Conservation (phyloP, 2,329 filamentous ascomycete species). For the Botrytis fabae region DNA sequence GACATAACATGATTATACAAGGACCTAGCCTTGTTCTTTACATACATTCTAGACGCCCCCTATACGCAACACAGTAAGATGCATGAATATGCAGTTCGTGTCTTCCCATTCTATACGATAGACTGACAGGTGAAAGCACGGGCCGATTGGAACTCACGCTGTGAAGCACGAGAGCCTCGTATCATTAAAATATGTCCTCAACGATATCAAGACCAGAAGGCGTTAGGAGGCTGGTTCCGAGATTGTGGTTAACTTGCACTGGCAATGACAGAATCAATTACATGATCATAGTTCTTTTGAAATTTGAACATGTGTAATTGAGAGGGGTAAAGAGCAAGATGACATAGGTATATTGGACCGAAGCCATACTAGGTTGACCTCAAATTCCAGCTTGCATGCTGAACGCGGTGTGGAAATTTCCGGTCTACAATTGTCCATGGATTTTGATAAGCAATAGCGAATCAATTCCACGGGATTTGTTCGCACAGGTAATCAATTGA, state of each 20-base stretch:
- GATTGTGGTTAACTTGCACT: conserved; percentile 3
- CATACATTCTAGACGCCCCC: background rate
- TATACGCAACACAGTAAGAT: conserved; percentile 19
- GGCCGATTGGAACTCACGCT: conserved; percentile 13
- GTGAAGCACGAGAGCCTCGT: conserved; percentile 13
- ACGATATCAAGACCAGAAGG: background rate
- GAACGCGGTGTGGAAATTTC: background rate
- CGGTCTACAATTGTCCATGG: background rate
- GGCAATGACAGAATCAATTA: background rate
- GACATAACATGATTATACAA: conserved; percentile 14
- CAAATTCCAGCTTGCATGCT: background rate
- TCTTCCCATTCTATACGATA: conserved; percentile 15
- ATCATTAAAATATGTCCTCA: background rate
- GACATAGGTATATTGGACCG: background rate
- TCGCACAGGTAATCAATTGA: background rate
- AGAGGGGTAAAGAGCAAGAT: background rate
- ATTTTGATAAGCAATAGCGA: background rate
- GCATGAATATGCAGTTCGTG: conserved; percentile 16
- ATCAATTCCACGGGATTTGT: background rate
- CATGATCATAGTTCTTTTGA: background rate
- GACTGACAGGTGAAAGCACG: conserved; percentile 7
- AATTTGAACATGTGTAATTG: background rate
- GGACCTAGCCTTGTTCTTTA: background rate
- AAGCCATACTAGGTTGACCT: background rate
- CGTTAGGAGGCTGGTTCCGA: background rate